Percentiles rank a stretch among this genome's conserved stretches.
Conservation (phyloP, 1,284 basidiomycete species). For the Fomitiporia mediterranea region DNA sequence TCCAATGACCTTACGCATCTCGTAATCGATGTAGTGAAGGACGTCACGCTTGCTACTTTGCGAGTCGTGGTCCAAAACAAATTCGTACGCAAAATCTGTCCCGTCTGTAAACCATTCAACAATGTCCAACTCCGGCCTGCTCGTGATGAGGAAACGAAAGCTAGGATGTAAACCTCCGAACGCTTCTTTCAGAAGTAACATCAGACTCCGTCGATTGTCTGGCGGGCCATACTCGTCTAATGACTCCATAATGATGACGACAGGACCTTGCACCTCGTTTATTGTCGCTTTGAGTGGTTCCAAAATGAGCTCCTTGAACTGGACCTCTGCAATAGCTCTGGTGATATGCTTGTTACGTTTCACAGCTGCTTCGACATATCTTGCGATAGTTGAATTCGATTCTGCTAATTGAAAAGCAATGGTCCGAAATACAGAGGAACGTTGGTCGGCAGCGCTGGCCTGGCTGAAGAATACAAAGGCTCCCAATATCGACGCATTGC, state of each 20-base stretch:
- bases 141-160: constrained; percentile 7
- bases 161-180: neutral
- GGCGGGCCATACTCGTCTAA: neutral
- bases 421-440: neutral
- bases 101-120: neutral
- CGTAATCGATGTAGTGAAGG: neutral
- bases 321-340: neutral
- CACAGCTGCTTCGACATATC: neutral
- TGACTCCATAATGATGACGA: neutral
- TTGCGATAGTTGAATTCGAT: neutral
- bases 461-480: constrained; percentile 22
- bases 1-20: neutral
- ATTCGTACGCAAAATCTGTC: neutral
- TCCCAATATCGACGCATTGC: too few relatives aligned
- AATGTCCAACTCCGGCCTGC: neutral
- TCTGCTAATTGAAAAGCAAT: neutral
- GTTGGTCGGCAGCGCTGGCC: too few relatives aligned
- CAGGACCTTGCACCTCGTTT: neutral
- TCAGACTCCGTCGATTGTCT: neutral
- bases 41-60: neutral
- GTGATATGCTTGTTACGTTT: neutral
- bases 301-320: constrained; percentile 1
- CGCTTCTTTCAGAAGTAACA: neutral
- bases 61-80: neutral
- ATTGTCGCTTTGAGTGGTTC: neutral